Conservation (phyloP, 495 filamentous ascomycete species). For the Parathielavia appendiculata region DNA sequence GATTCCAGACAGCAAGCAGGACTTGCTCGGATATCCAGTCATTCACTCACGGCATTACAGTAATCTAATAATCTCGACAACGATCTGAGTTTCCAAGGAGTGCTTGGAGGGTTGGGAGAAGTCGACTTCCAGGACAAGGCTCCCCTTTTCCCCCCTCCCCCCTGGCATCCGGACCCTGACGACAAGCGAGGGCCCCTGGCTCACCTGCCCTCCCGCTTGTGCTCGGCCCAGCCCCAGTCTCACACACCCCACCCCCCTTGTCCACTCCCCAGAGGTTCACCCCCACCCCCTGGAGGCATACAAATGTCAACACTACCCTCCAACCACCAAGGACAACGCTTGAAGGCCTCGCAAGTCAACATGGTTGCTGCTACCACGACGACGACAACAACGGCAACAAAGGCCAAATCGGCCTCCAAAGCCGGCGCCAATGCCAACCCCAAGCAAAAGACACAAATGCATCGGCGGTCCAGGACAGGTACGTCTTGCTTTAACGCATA, state of each 20-base stretch:
- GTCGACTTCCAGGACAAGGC: slow-evolving; percentile 14
- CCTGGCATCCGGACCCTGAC: slow-evolving; percentile 37
- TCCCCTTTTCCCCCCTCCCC: slow-evolving; percentile 22
- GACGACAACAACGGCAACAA: slow-evolving; percentile 40
- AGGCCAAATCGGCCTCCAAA: slow-evolving; percentile 51
- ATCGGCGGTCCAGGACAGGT: slow-evolving; percentile 92
- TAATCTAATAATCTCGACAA: slow-evolving; percentile 44
- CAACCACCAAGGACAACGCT: slow-evolving; percentile 46
- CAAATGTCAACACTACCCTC: slow-evolving; percentile 59
- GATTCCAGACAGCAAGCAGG: slow-evolving; percentile 45
- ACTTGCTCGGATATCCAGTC: slow-evolving; percentile 48
- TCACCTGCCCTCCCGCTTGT: slow-evolving; percentile 42
- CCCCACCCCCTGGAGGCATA: slow-evolving; percentile 42
- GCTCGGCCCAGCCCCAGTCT: slow-evolving; percentile 41
- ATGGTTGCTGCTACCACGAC: slow-evolving; percentile 50
- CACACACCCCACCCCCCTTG: slow-evolving; percentile 27
- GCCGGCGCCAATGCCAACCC: slow-evolving; percentile 48
- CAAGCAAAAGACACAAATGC: slow-evolving; percentile 71
- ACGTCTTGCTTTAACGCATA: slow-evolving; percentile 32
- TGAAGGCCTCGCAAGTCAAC: slow-evolving; percentile 51
- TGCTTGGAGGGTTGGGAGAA: slow-evolving; percentile 15
- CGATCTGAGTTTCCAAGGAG: slow-evolving; percentile 23
- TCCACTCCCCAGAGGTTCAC: slow-evolving; percentile 22
- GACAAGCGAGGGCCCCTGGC: slow-evolving; percentile 29
- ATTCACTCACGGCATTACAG: slow-evolving; percentile 41